These are phyloP conservation scores for Cladosporium sphaerospermum DNA, from an alignment of 2,329 filamentous ascomycete genomes.

Conservation along the genomic window DNA sequence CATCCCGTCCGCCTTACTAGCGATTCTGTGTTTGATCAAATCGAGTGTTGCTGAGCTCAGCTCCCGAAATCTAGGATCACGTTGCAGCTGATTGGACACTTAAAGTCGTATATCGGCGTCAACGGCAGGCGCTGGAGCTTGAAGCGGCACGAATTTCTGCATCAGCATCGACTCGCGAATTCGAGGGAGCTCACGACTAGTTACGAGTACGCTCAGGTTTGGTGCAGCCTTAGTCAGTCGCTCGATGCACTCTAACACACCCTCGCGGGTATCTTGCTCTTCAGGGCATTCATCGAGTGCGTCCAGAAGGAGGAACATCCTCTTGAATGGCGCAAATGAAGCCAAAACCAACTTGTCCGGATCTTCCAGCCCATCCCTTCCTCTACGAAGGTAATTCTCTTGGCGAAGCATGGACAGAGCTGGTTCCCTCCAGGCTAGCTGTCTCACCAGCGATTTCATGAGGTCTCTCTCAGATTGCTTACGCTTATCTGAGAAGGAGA, in stretches of 20 bases:
- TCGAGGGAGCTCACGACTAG: constrained; percentile 18
- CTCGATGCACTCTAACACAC: constrained; percentile 12
- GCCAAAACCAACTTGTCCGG: constrained; percentile 17
- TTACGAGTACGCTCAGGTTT: constrained; percentile 16
- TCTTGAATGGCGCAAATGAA: constrained; percentile 15
- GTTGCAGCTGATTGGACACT: constrained; percentile 14
- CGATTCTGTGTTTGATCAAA: constrained; percentile 18
- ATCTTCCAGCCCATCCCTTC: constrained; percentile 14
- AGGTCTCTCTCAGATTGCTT: constrained; percentile 19
- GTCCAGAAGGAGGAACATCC: constrained; percentile 29
- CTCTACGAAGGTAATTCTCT: constrained; percentile 13
- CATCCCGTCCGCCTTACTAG: constrained; percentile 21
- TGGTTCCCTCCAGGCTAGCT: constrained; percentile 18
- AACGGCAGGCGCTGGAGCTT: constrained; percentile 6
- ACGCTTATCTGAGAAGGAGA: constrained; percentile 21
- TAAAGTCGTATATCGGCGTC: constrained; percentile 17
- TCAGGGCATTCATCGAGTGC: constrained; percentile 29
- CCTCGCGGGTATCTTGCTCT: constrained; percentile 12
- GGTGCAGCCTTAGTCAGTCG: constrained; percentile 11
- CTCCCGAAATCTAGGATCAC: constrained; percentile 5
- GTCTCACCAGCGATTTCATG: constrained; percentile 16
- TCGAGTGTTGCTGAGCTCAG: constrained; percentile 12
- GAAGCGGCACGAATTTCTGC: constrained; percentile 10
- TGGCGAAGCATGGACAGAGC: constrained; percentile 16
- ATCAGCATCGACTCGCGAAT: constrained; percentile 16